Evolutionary conservation across 1,139 yeast species (phyloP).

Genomic region (Geotrichum restrictum): DNA sequence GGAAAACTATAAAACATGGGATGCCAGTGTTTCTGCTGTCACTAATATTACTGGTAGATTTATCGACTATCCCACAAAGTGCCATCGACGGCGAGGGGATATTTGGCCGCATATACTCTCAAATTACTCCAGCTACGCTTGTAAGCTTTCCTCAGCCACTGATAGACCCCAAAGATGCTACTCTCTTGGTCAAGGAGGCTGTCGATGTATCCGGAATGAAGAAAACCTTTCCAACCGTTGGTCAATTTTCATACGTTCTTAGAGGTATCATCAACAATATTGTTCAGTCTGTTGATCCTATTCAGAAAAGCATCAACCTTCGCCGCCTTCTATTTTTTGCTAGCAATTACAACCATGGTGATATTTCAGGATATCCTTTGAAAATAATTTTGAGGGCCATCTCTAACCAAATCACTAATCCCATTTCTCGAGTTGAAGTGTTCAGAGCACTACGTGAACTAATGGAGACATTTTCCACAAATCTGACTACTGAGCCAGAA

Average conservation of each 20-base stretch:
- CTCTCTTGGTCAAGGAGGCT: background rate
- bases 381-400: slow-evolving; percentile 11
- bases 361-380: slow-evolving; percentile 5
- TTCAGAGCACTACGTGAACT: slow-evolving; percentile 4
- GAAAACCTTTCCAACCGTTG: background rate
- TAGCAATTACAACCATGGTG: background rate
- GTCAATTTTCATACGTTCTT: slow-evolving; percentile 3
- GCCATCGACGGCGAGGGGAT: background rate
- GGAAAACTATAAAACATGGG: background rate
- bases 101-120: slow-evolving; percentile 7
- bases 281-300: slow-evolving; percentile 15
- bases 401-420: slow-evolving; percentile 1
- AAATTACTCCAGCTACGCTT: background rate
- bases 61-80: slow-evolving; percentile 1
- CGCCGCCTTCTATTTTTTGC: slow-evolving; percentile 17
- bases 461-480: background rate
- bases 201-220: background rate
- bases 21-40: slow-evolving; percentile 12
- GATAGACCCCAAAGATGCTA: background rate
- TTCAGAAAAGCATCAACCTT: slow-evolving; percentile 18
- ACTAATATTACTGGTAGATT: slow-evolving; percentile 12
- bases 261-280: slow-evolving; percentile 12
- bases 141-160: slow-evolving; percentile 14
- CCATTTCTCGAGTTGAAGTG: slow-evolving; percentile 7
- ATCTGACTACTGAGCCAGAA: background rate